Conservation (phyloP, 345 rosid species). For the Pistacia atlantica region DNA sequence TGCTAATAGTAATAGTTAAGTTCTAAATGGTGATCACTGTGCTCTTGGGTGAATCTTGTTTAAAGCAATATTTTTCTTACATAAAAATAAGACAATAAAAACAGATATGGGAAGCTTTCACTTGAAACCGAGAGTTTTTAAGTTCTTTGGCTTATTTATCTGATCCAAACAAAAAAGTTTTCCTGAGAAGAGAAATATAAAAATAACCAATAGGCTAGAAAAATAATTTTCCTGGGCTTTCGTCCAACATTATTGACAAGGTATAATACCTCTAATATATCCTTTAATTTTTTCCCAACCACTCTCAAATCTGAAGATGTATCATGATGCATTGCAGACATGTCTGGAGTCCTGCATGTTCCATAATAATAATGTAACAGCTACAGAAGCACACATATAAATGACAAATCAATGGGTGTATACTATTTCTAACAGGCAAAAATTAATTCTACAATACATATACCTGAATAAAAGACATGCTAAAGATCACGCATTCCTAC, state of each 20-base stretch:
- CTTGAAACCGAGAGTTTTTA: neutral
- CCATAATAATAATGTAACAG: slow-evolving; percentile 13
- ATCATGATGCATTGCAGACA: slow-evolving; percentile 86
- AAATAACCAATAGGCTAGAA: neutral
- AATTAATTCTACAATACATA: neutral
- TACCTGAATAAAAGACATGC: neutral
- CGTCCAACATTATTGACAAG: neutral
- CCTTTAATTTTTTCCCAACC: slow-evolving; percentile 61
- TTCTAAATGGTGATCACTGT: neutral
- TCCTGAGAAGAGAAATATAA: neutral
- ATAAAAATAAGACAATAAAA: too few species aligned
- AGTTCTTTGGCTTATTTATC: neutral
- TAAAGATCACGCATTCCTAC: neutral
- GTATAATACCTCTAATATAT: slow-evolving; percentile 60
- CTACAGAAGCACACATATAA: neutral
- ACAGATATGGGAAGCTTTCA: neutral
- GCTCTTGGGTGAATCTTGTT: neutral
- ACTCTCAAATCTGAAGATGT: slow-evolving; percentile 64
- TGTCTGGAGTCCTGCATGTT: slow-evolving; percentile 64
- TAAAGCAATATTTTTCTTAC: slow-evolving; percentile 1
- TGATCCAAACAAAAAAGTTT: neutral
- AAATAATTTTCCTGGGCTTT: neutral
- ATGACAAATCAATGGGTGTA: neutral
- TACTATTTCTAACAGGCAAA: neutral
- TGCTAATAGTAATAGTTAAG: neutral